phyloP scores from a whole-genome alignment of 306 rosid genomes.

The Cucumis cinereus region DNA sequence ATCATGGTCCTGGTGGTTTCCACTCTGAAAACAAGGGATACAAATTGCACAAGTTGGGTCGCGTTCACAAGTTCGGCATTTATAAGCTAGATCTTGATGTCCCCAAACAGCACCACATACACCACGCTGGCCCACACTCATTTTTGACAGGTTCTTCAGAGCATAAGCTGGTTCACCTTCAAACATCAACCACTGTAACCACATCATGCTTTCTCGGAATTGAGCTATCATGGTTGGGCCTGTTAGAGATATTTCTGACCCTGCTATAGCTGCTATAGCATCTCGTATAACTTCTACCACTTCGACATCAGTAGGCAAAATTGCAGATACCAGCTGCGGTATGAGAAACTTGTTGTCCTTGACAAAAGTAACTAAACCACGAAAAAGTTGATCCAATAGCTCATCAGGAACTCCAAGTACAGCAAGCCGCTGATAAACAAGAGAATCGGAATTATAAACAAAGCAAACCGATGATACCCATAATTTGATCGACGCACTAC shows the following conservation, averaged over 20 bases:
- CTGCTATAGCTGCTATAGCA: conserved; percentile 24
- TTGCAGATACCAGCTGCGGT: conserved; percentile 45
- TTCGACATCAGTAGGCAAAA: conserved; percentile 61
- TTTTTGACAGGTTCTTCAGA: conserved; percentile 32
- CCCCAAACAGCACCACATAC: conserved; percentile 98
- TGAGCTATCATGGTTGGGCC: conserved; percentile 23
- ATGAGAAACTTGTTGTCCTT: conserved; percentile 29
- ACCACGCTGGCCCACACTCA: conserved; percentile 75
- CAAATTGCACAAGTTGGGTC: conserved; percentile 96
- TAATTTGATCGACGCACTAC: not conserved
- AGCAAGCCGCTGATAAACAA: conserved; percentile 44
- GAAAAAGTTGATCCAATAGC: conserved; percentile 26
- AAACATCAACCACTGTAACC: conserved; percentile 97
- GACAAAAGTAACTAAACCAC: conserved; percentile 55
- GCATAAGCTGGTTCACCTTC: conserved; percentile 55
- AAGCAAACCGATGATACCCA: not conserved
- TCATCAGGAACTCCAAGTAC: conserved; percentile 54
- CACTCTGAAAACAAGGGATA: conserved; percentile 89
- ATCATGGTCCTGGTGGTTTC: conserved; percentile 77
- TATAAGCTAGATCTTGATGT: conserved; percentile 60
- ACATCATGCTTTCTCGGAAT: conserved; percentile 53
- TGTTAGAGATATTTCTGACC: conserved; percentile 13
- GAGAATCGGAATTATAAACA: conserved; percentile 11
- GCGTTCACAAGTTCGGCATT: conserved; percentile 79
- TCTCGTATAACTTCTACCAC: conserved; percentile 30